Evolutionary conservation across 306 rosid genomes (phyloP).

Genomic region (Dryas octopetala): DNA sequence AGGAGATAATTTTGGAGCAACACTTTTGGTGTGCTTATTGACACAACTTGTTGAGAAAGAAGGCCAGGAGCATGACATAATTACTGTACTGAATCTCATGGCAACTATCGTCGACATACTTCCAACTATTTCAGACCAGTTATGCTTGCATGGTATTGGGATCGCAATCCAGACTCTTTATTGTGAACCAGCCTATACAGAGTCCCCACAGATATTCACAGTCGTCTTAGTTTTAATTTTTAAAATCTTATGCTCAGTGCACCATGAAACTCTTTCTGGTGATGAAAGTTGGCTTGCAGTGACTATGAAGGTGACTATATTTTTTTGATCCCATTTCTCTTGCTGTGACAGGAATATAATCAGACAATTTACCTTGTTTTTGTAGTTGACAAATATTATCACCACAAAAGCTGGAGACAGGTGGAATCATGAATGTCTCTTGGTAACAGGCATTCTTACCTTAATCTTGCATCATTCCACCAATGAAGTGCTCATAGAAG

Average conservation of each 20-base stretch:
- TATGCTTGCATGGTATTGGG: conserved; percentile 59
- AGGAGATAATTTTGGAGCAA: conserved; percentile 73
- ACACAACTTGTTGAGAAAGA: conserved; percentile 57
- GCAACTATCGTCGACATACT: conserved; percentile 40
- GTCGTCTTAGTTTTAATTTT: conserved; percentile 50
- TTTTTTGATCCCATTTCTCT: conserved; percentile 6
- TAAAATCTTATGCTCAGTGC: conserved; percentile 38
- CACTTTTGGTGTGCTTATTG: conserved; percentile 58
- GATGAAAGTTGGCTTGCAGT: conserved; percentile 74
- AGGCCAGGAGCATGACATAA: conserved; percentile 54
- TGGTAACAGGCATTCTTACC: conserved; percentile 61
- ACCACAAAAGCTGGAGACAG: conserved; percentile 35
- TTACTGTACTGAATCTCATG: conserved; percentile 50
- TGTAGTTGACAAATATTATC: conserved; percentile 61
- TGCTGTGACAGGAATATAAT: conserved; percentile 10
- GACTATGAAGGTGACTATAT: conserved; percentile 55
- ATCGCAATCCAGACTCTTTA: conserved; percentile 46
- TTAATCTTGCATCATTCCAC: conserved; percentile 75
- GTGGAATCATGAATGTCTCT: conserved; percentile 55
- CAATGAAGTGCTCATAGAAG: conserved; percentile 52
- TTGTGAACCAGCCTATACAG: conserved; percentile 34
- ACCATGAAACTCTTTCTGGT: conserved; percentile 21
- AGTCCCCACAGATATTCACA: conserved; percentile 41
- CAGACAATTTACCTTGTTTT: conserved; percentile 22
- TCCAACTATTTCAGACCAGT: conserved; percentile 64